Evolutionary conservation across 1,139 yeast species (phyloP).

Genomic region (Hemisphaericaspora xylanilytica): DNA sequence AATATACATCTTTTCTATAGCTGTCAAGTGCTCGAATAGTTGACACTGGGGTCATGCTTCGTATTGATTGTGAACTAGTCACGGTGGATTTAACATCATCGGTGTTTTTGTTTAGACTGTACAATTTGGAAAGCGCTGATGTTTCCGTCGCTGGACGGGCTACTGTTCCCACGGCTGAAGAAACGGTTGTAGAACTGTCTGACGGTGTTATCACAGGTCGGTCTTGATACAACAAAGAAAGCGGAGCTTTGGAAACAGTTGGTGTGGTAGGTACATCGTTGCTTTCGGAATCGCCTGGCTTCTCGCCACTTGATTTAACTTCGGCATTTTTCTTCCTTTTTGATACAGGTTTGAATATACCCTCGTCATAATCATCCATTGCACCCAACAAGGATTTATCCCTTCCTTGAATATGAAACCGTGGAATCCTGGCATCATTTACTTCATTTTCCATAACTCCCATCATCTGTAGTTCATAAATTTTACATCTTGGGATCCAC

Average conservation of each 20-base stretch:
- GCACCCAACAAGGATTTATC: constrained; percentile 40
- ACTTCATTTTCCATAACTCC: constrained; percentile 92
- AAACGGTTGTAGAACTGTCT: constrained; percentile 31
- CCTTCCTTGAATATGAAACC: constrained; percentile 34
- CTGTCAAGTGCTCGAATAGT: constrained; percentile 8
- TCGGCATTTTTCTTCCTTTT: constrained; percentile 6
- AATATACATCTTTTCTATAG: constrained; percentile 10
- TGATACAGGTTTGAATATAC: constrained; percentile 40
- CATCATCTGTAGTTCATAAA: constrained; percentile 97
- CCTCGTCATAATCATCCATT: constrained; percentile 63
- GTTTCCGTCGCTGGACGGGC: constrained; percentile 26
- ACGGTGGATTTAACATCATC: constrained; percentile 22
- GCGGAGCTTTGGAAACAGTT: constrained; percentile 39
- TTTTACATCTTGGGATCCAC: constrained; percentile 92
- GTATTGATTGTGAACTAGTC: constrained; percentile 11
- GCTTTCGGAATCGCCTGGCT: constrained; percentile 22
- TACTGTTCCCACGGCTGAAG: constrained; percentile 41
- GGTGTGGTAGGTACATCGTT: constrained; percentile 18
- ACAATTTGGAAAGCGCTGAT: constrained; percentile 42
- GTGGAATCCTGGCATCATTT: constrained; percentile 59
- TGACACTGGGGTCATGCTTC: constrained; percentile 10
- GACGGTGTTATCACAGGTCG: constrained; percentile 18
- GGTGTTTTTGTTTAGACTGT: constrained; percentile 36
- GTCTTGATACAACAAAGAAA: constrained; percentile 26
- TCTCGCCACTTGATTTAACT: constrained; percentile 3